Evolutionary conservation across 371 early-diverging fungal genomes (phyloP), one percentile per base, ranked within the genome.

Genomic region (Syncephalastrum monosporum): DNA sequence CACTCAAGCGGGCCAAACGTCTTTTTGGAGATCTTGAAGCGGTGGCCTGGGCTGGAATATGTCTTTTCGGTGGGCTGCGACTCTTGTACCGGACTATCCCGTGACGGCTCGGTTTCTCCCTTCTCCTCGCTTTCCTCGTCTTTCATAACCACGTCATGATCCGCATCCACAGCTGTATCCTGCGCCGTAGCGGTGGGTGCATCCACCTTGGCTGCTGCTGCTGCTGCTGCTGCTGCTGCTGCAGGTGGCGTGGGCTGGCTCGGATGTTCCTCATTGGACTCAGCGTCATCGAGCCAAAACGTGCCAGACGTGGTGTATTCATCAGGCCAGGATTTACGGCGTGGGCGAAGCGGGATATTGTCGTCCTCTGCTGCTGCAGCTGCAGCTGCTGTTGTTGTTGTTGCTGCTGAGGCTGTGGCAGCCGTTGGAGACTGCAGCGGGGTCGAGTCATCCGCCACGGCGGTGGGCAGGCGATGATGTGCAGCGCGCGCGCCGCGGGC

Each of bases 391-490:
- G 70, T 2, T 21, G 21, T 21, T 2, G 21, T 21, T 21, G 21
- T 21, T 2, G 21, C 2, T 21, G 21, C 53, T 38, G 45, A 25
- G 38, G 49, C 47, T 19, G 52, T 47, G 5, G 64, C 8, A 17
- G 47, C 58, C 2, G 65, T 56, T 3, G 70, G 82, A 64, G 10
- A 73, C 68, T 3, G 67, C 59, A 13, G 68, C 52, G 73, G 66
- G 12, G 85, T 61, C 12, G 68, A 52, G 19, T 50, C 69, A 53
- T 64, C 19, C 10, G 66, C 60, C 16, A 65, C 49, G 7, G 61
- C 62, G 55, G 69, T 50, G 13, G 23, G 19, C 25, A 4, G 25
- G 15, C 7, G 27, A 7, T 8, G 27, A 3, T 19, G 51, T 13
- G 59, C 42, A 44, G 41, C 52, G n/a, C 27, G 47, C 15, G 42